Evolutionary conservation across 352 stramenopile genomes (phyloP).

Genomic region (Pythium brassicae): DNA sequence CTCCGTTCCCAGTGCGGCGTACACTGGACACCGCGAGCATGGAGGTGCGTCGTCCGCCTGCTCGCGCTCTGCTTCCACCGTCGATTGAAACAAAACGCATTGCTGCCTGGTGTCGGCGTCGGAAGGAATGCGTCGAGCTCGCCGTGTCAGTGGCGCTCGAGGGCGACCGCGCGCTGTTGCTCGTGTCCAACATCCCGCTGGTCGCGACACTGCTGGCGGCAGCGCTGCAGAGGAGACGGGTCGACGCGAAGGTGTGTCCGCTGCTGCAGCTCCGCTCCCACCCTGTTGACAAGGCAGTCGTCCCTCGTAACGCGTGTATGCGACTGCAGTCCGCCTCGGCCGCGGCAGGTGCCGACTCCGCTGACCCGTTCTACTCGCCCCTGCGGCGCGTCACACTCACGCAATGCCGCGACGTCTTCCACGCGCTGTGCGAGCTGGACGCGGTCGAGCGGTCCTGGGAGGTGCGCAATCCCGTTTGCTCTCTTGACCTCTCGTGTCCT

Average conservation of each 20-base stretch:
- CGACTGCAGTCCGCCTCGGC: neutral
- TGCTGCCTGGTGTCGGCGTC: neutral
- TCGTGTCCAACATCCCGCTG: slow-evolving; percentile 9
- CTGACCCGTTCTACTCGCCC: slow-evolving; percentile 13
- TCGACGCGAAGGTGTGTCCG: neutral
- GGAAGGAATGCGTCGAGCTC: slow-evolving; percentile 11
- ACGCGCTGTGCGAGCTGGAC: slow-evolving; percentile 30
- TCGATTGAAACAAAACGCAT: neutral
- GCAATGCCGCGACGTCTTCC: slow-evolving; percentile 28
- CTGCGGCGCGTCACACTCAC: slow-evolving; percentile 30
- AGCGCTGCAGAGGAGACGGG: slow-evolving; percentile 2
- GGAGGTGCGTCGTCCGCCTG: neutral
- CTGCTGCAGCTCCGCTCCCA: neutral
- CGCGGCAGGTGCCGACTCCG: slow-evolving; percentile 3
- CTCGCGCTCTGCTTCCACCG: neutral
- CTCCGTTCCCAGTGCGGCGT: neutral
- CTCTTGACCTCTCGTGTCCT: slow-evolving; percentile 2
- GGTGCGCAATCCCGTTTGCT: slow-evolving; percentile 16
- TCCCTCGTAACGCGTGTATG: neutral
- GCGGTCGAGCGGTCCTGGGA: slow-evolving; percentile 19
- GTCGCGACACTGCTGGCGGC: slow-evolving; percentile 10
- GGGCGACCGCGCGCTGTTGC: slow-evolving; percentile 11
- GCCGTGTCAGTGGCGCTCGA: slow-evolving; percentile 16
- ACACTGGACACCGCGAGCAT: neutral
- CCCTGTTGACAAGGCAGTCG: too few relatives aligned